phyloP scores from a whole-genome alignment of 2,329 filamentous ascomycete species.

The Plenodomus biglobosus region DNA sequence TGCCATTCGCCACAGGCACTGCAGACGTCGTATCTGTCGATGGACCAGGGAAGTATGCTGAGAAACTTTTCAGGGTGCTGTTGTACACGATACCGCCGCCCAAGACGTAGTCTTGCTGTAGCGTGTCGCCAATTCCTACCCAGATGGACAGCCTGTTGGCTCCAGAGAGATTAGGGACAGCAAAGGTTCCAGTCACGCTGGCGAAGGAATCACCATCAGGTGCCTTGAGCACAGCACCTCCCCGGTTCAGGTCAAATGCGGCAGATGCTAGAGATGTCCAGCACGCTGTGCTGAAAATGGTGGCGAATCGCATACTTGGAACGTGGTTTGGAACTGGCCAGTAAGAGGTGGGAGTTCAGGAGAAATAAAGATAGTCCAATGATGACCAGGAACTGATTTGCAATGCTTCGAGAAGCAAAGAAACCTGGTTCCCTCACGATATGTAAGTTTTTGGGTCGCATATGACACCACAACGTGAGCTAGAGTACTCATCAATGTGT shows the following conservation, averaged over 20 bases:
- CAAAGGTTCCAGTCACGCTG: constrained; percentile 27
- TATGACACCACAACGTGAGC: constrained; percentile 8
- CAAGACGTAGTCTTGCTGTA: constrained; percentile 24
- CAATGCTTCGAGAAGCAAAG: constrained; percentile 3
- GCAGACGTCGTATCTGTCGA: constrained; percentile 19
- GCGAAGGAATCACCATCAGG: constrained; percentile 25
- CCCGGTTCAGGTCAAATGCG: constrained; percentile 30
- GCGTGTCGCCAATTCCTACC: constrained; percentile 27
- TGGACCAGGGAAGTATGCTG: constrained; percentile 23
- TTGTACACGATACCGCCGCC: constrained; percentile 27
- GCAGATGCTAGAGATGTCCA: constrained; percentile 16
- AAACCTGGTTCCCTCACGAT: constrained; percentile 5
- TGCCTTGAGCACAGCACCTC: constrained; percentile 29
- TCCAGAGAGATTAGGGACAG: constrained; percentile 22
- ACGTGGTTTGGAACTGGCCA: background rate
- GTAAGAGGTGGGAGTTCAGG: background rate
- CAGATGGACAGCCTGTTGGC: constrained; percentile 26
- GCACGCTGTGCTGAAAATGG: constrained; percentile 9
- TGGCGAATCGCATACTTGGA: constrained; percentile 15
- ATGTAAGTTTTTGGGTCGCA: constrained; percentile 3
- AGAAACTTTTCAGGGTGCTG: constrained; percentile 19
- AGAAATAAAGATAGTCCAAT: constrained; percentile 3
- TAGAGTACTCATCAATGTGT: constrained; percentile 12
- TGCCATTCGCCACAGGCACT: constrained; percentile 21
- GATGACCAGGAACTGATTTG: constrained; percentile 1